These are phyloP conservation scores for Monosporascus sp. DNA, from an alignment of 2,329 filamentous ascomycete species.

Conservation along the genomic window DNA sequence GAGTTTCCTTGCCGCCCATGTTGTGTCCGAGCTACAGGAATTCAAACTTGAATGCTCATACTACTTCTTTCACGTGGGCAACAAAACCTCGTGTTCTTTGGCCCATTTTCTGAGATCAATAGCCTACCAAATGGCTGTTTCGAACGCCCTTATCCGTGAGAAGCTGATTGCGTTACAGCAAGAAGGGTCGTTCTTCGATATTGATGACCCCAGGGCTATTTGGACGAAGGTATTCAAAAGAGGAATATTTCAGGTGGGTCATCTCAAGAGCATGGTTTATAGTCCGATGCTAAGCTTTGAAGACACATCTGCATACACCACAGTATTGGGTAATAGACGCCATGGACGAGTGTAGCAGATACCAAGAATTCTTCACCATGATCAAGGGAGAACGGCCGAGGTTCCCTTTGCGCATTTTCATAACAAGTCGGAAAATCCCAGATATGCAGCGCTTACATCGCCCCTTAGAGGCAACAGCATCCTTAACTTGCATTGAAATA, in stretches of 20 bases:
- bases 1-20: constrained; percentile 4
- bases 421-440: constrained; percentile 22
- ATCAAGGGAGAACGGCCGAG: constrained; percentile 11
- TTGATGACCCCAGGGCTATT: constrained; percentile 22
- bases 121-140: constrained; percentile 29
- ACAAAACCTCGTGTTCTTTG: constrained; percentile 8
- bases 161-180: constrained; percentile 16
- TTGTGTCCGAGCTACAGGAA: constrained; percentile 5
- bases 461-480: constrained; percentile 2
- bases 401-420: constrained; percentile 22
- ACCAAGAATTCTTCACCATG: constrained; percentile 19
- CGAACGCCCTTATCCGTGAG: constrained; percentile 15
- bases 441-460: constrained; percentile 12
- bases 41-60: constrained; percentile 5
- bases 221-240: constrained; percentile 30
- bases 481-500: constrained; percentile 10
- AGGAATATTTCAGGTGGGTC: constrained; percentile 22
- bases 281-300: too few relatives aligned
- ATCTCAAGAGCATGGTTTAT: background rate
- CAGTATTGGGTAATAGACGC: constrained; percentile 33
- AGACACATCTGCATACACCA: constrained; percentile 9
- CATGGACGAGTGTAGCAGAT: constrained; percentile 27
- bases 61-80: constrained; percentile 17
- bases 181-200: constrained; percentile 16
- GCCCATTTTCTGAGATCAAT: constrained; percentile 19